Base-by-base conservation (phyloP, 192 early-diverging fungal genomes). In the Coemansia sp. region DNA sequence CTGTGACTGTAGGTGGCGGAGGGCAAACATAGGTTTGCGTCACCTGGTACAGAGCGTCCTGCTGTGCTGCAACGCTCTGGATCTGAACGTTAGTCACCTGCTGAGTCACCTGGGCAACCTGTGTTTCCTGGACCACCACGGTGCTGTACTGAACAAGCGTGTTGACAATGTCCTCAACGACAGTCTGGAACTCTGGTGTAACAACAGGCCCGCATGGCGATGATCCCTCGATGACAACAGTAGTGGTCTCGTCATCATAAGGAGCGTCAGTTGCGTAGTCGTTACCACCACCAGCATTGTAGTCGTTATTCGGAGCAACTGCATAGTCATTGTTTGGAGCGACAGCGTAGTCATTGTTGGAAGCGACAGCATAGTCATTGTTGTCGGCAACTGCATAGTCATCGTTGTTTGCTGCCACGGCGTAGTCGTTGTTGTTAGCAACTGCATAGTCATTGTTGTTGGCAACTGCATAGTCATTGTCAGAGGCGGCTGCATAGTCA, bases 21-120 rank as follows among this genome's bases (percentile, higher is more conserved):
- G 74, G 61, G 55, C 74, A 78, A 15, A 71, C 55, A 55, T 54
- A 71, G 2, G 68, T 78, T 55, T 78, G 74, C 18, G 74, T 78
- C 33, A 78, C 74, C 24, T 78, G 74, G 58, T 71, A 78, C 17
- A 78, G 21, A 0, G 61, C 74, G 8, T 67, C 58, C n/a, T 67
- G 42, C 34, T 78, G 51, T 18, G 64, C 74, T 17, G 74, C 61
- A 4, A 78, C 57, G 59, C 68, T 67, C 22, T 53, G 46, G 19
- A 78, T 57, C 58, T 78, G 74, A 17, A 71, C 46, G 42, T 57
- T 67, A n/a, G 74, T 78, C 23, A 78, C 57, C n/a, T 67, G 64
- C 58, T 49, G 61, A 0, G 45, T 55, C 38, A 78, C 12, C 2
- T 57, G 50, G 53, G 71, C 67, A 13, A 71, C 47, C 12, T 64